Evolutionary conservation across 805 yeast species (phyloP), one percentile per base, ranked within the genome.

Genomic region (Candida argentea): DNA sequence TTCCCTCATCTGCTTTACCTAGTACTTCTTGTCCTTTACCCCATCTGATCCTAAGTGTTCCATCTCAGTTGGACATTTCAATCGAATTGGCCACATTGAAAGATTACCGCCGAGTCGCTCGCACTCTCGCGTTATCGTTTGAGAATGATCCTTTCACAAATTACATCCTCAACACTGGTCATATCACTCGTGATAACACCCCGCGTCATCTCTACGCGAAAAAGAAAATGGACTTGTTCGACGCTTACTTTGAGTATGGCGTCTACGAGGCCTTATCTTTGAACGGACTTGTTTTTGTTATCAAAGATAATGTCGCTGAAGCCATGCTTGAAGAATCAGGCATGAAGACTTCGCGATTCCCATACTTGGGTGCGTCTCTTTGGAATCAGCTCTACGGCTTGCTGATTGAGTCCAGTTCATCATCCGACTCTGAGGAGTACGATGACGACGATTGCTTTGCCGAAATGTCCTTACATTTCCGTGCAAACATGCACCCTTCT

Each of bases 81-180:
- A 36, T 37, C 22, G 38, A 33, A 12, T 19, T 30, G 26, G 32
- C 29, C 33, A 24, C 43, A 39, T 46, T 55, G 20, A 65, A 69
- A 28, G 76, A 71, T 37, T 73, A 69, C 39, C 66, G 62, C 34
- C 59, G 71, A 33, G 74, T 74, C 16, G 76, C 77, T 14, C 57
- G 57, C 32, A 70, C 76, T 5, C 53, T 73, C 29, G 60, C 61
- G 30, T 50, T 67, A 30, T 70, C 76, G 4, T 73, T 73, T 42
- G 65, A 61, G 37, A 65, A 67, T 28, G 79, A 73, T 45, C 63
- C 70, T 17, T 70, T 70, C 39, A 63, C 68, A 33, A 58, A 61
- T 36, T 72, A 70, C 37, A 53, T 58, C 21, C 57, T 66, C 34
- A 70, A 65, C 29, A 57, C 65, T 6, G 24, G 40, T 14, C 31